Evolutionary conservation across 2,329 filamentous ascomycete species (phyloP).

Genomic region (Pestalotiopsis sp.): DNA sequence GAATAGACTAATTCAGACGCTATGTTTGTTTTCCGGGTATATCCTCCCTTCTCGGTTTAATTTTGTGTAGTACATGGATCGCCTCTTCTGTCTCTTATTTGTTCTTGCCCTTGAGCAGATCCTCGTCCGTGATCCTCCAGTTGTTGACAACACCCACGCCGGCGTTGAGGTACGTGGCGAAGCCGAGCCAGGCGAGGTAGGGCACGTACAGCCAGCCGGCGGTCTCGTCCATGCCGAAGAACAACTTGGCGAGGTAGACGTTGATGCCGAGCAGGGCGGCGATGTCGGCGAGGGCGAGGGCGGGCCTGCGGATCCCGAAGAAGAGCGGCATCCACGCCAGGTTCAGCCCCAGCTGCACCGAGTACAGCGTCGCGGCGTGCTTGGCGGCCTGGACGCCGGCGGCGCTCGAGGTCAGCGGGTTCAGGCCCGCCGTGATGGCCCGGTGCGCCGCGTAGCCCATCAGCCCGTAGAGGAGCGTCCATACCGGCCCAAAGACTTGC

Average conservation of each 20-base stretch:
- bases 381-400: slow-evolving; percentile 44
- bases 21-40: slow-evolving; percentile 1
- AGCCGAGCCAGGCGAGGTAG: slow-evolving; percentile 84
- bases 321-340: slow-evolving; percentile 92
- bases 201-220: slow-evolving; percentile 77
- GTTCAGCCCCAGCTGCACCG: slow-evolving; percentile 83
- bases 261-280: slow-evolving; percentile 72
- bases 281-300: slow-evolving; percentile 76
- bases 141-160: slow-evolving; percentile 69
- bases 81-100: slow-evolving; percentile 14
- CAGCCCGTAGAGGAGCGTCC: slow-evolving; percentile 68
- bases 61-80: not conserved
- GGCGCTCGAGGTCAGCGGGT: slow-evolving; percentile 48
- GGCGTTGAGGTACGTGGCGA: slow-evolving; percentile 82
- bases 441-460: slow-evolving; percentile 93
- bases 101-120: slow-evolving; percentile 32
- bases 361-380: slow-evolving; percentile 79
- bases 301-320: slow-evolving; percentile 75
- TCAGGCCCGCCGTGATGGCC: slow-evolving; percentile 66
- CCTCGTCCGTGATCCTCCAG: slow-evolving; percentile 57
- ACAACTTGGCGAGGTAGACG: slow-evolving; percentile 74
- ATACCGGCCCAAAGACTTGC: slow-evolving; percentile 65
- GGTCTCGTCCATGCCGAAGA: slow-evolving; percentile 72
- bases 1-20: not conserved
- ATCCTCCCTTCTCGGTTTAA: not conserved